These are phyloP conservation scores for Trichoderma atrobrunneum DNA, from an alignment of 2,329 filamentous ascomycete genomes.

Conservation along the genomic window DNA sequence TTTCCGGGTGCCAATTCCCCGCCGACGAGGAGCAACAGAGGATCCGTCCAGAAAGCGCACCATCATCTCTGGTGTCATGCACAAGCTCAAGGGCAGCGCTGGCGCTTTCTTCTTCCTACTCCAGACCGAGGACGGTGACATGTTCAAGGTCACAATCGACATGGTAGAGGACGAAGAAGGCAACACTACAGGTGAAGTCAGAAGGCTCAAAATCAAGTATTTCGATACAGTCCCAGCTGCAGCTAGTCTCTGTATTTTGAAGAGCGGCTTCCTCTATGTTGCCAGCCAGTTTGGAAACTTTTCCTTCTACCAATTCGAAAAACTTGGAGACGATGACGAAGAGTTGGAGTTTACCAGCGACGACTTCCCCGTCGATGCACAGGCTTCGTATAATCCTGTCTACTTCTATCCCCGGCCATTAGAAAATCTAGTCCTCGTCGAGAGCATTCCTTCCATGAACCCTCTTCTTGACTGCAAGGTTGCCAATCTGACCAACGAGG, in stretches of 20 bases:
- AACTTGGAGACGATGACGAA: conserved; percentile 91
- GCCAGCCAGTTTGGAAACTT: conserved; percentile 91
- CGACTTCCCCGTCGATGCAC: conserved; percentile 72
- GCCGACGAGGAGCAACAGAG: conserved; percentile 82
- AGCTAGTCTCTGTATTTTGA: conserved; percentile 84
- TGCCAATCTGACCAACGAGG: conserved; percentile 84
- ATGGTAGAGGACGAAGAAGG: conserved; percentile 80
- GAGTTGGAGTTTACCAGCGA: conserved; percentile 85
- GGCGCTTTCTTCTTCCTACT: conserved; percentile 96
- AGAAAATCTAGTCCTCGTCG: conserved; percentile 80
- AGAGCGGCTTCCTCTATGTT: conserved; percentile 92
- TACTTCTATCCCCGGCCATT: conserved; percentile 80
- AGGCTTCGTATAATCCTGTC: conserved; percentile 68
- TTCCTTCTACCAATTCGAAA: conserved; percentile 95
- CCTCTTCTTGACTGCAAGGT: conserved; percentile 89
- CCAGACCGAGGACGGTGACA: conserved; percentile 94
- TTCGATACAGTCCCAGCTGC: conserved; percentile 94
- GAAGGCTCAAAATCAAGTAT: conserved; percentile 87
- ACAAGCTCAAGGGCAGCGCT: conserved; percentile 78
- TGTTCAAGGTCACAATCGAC: conserved; percentile 94
- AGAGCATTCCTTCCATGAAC: conserved; percentile 85
- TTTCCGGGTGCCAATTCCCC: conserved; percentile 84
- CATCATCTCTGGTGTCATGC: conserved; percentile 91
- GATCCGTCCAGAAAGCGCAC: conserved; percentile 86
- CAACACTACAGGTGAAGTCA: conserved; percentile 76